These are phyloP conservation scores for Emergomyces africanus DNA, from an alignment of 2,329 filamentous ascomycete species.

Conservation along the genomic window DNA sequence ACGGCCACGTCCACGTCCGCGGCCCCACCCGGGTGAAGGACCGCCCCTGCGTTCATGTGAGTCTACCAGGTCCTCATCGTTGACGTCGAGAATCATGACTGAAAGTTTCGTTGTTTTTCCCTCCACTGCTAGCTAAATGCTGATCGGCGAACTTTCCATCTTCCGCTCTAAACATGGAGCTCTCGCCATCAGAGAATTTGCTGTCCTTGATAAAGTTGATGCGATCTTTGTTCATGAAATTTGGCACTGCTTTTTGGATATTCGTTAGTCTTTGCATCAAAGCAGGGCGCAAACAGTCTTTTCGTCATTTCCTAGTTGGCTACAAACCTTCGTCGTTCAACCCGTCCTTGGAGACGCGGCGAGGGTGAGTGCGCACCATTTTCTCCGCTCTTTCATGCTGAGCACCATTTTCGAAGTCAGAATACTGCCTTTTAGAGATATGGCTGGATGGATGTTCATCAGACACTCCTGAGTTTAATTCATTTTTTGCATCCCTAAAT, in stretches of 20 bases:
- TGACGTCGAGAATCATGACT: not conserved
- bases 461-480: not conserved
- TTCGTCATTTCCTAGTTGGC: not conserved
- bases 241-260: not conserved
- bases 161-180: not conserved
- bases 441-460: not conserved
- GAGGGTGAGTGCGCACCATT: not conserved
- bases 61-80: not conserved
- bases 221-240: not conserved
- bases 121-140: not conserved
- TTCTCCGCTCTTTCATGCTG: not conserved
- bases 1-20: conserved; percentile 2
- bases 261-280: not conserved
- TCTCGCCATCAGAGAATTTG: not conserved
- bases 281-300: not conserved
- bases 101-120: not conserved
- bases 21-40: not conserved
- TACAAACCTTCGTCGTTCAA: not conserved
- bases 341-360: not conserved
- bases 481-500: not conserved
- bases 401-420: not conserved
- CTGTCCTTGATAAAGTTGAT: not conserved
- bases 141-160: not conserved
- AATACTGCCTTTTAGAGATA: conserved; percentile 1
- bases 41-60: not conserved